These are phyloP conservation scores for Pharnaceum exiguum DNA, from an alignment of 148 eudicot species.

Conservation along the genomic window DNA sequence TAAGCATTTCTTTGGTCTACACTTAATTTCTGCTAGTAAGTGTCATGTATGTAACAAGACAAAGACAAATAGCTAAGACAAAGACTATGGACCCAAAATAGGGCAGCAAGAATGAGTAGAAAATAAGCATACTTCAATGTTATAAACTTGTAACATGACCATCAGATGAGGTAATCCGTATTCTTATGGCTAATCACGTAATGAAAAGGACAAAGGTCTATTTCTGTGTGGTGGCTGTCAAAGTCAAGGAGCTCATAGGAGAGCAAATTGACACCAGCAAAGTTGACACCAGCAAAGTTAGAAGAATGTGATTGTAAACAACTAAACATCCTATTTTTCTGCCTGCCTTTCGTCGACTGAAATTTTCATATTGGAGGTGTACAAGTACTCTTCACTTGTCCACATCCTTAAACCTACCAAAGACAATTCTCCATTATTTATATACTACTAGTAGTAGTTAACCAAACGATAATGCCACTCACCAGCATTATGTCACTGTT, in stretches of 20 bases:
- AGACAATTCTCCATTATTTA: not conserved
- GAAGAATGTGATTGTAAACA: not conserved
- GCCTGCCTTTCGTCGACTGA: not conserved
- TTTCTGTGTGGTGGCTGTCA: not conserved
- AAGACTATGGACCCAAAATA: too few species aligned
- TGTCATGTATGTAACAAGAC: too few species aligned
- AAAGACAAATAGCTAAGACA: too few species aligned
- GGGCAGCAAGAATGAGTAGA: too few species aligned
- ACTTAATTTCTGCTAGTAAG: too few species aligned
- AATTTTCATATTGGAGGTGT: slow-evolving; percentile 1
- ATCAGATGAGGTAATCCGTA: not conserved
- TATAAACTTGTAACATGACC: too few species aligned
- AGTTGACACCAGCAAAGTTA: not conserved
- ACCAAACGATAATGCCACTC: not conserved
- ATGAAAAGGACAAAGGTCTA: not conserved
- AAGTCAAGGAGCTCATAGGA: not conserved
- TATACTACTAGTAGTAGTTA: not conserved
- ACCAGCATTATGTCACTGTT: too few species aligned
- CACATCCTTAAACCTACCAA: slow-evolving; percentile 18
- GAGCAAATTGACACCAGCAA: not conserved
- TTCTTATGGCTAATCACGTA: not conserved
- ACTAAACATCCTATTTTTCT: not conserved
- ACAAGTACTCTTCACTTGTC: slow-evolving; percentile 17
- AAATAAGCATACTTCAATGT: too few species aligned
- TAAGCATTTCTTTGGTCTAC: too few species aligned